These are phyloP conservation scores for Fusarium nurragi DNA, from an alignment of 2,329 filamentous ascomycete species.

Conservation along the genomic window DNA sequence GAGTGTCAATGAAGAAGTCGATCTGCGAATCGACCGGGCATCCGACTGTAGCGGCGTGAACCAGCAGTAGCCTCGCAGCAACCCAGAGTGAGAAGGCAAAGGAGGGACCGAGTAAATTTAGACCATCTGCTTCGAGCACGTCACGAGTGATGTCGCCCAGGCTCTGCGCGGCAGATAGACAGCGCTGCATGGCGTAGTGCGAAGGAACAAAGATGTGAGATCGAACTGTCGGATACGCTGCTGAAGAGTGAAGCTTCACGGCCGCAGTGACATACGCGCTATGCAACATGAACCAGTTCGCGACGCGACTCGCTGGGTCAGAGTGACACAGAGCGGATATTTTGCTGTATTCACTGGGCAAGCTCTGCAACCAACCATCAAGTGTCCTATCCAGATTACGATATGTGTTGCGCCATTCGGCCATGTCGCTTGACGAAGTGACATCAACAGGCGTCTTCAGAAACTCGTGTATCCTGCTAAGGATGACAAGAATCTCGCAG, in stretches of 20 bases:
- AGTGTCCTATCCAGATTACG: constrained; percentile 52
- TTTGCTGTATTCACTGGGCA: constrained; percentile 57
- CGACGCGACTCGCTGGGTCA: constrained; percentile 56
- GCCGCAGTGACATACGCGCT: constrained; percentile 57
- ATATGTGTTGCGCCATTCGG: constrained; percentile 54
- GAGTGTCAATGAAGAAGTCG: constrained; percentile 56
- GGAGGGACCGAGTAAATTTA: constrained; percentile 55
- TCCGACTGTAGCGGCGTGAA: constrained; percentile 53
- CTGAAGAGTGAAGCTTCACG: constrained; percentile 56
- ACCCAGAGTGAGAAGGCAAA: constrained; percentile 59
- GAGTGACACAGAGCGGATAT: constrained; percentile 58
- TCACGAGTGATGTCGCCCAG: constrained; percentile 55
- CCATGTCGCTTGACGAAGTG: constrained; percentile 51
- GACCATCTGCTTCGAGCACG: constrained; percentile 54
- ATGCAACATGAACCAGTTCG: constrained; percentile 59
- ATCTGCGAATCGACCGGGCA: constrained; percentile 52
- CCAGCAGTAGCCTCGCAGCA: constrained; percentile 52
- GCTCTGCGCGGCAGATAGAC: constrained; percentile 56
- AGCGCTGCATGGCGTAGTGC: constrained; percentile 57
- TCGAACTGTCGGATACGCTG: constrained; percentile 53
- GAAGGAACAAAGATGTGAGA: constrained; percentile 56
- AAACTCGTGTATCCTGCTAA: constrained; percentile 56
- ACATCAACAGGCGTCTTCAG: constrained; percentile 54
- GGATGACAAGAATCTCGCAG: constrained; percentile 55
- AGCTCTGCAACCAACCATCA: constrained; percentile 54